Conservation (phyloP, 805 yeast genomes). For the Candida andamanensis region DNA sequence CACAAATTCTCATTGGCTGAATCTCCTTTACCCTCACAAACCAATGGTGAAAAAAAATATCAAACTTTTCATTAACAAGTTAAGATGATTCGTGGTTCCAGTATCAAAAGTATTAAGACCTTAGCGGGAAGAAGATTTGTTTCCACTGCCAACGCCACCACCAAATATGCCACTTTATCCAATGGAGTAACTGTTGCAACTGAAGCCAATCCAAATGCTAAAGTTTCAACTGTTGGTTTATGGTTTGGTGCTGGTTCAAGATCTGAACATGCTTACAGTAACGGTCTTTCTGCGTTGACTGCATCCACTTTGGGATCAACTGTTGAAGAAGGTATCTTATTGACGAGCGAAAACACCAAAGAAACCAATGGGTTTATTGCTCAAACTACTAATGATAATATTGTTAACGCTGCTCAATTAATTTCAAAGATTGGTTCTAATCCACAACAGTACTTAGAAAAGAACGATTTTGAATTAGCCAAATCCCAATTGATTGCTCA, state of each 20-base stretch:
- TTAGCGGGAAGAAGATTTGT: constrained; percentile 49
- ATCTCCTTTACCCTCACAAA: constrained; percentile 7
- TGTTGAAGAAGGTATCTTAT: constrained; percentile 49
- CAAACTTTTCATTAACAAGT: constrained; percentile 2
- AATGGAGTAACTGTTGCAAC: constrained; percentile 75
- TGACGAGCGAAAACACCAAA: constrained; percentile 50
- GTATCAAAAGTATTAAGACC: constrained; percentile 24
- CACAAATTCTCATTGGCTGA: constrained; percentile 14
- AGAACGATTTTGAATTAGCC: constrained; percentile 43
- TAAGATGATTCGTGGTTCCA: constrained; percentile 39
- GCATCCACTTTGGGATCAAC: constrained; percentile 45
- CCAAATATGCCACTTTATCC: constrained; percentile 65
- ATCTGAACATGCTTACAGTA: constrained; percentile 73
- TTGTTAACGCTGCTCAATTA: constrained; percentile 47
- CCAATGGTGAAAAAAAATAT: constrained; percentile 4
- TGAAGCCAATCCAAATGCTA: constrained; percentile 52
- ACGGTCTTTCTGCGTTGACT: constrained; percentile 70
- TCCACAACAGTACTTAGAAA: constrained; percentile 33
- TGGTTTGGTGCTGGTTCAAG: constrained; percentile 76
- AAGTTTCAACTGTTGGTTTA: constrained; percentile 61
- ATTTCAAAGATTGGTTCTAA: constrained; percentile 42
- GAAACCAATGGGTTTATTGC: constrained; percentile 64
- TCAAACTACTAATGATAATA: constrained; percentile 46
- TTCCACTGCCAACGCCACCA: constrained; percentile 52
- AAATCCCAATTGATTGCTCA: constrained; percentile 42